Percentiles rank a stretch among this genome's conserved stretches.
These are phyloP conservation scores for Penicillium psychrosexuale DNA, from an alignment of 2,329 filamentous ascomycete species.

Conservation along the genomic window DNA sequence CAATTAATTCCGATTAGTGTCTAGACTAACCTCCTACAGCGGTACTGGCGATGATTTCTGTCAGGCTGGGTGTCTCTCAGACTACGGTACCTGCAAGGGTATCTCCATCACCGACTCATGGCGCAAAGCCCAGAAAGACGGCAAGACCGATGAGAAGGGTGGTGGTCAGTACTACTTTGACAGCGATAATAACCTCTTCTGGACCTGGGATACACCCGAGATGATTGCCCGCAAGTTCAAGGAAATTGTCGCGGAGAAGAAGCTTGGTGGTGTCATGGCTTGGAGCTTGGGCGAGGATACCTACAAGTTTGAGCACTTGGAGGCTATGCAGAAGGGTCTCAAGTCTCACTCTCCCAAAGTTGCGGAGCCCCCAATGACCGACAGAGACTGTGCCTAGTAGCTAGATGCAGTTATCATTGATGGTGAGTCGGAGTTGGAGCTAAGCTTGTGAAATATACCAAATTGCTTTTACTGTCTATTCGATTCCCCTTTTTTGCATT, in stretches of 20 bases:
- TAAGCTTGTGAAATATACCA: background rate
- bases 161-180: slow-evolving; percentile 72
- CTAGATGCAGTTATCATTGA: background rate
- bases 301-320: slow-evolving; percentile 44
- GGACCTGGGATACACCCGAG: slow-evolving; percentile 67
- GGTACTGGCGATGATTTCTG: slow-evolving; percentile 34
- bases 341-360: background rate
- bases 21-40: slow-evolving; percentile 23
- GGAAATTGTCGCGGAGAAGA: slow-evolving; percentile 54
- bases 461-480: background rate
- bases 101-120: slow-evolving; percentile 57
- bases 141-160: slow-evolving; percentile 54
- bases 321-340: slow-evolving; percentile 40
- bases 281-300: slow-evolving; percentile 71
- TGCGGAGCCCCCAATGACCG: background rate
- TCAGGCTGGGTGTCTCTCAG: slow-evolving; percentile 35
- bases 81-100: slow-evolving; percentile 44
- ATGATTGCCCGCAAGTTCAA: slow-evolving; percentile 62
- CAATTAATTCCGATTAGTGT: background rate
- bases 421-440: background rate
- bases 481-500: background rate
- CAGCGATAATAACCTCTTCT: slow-evolving; percentile 58
- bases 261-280: slow-evolving; percentile 68
- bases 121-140: slow-evolving; percentile 51
- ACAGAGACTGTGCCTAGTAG: background rate